Evolutionary conservation across 495 filamentous ascomycete species (phyloP).

Genomic region (Pyronema omphalodes): DNA sequence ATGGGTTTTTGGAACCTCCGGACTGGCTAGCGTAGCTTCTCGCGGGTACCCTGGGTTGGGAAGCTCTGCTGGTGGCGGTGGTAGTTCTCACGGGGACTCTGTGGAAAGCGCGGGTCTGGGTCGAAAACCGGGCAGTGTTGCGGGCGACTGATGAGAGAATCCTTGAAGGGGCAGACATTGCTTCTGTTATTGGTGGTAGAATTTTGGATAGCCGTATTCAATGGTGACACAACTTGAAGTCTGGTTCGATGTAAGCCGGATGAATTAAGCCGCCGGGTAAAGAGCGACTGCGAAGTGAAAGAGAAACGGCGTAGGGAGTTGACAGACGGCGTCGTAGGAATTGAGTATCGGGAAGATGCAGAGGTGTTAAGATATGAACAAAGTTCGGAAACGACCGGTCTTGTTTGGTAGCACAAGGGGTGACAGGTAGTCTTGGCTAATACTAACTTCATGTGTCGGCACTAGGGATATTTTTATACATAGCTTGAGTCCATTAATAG

Average conservation of each 20-base stretch:
- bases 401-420: too few species aligned
- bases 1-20: conserved; percentile 18
- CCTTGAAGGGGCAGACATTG: not conserved
- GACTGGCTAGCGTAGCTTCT: conserved; percentile 8
- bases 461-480: too few species aligned
- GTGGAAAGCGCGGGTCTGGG: not conserved
- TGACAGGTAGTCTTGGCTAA: too few species aligned
- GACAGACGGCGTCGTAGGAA: too few species aligned
- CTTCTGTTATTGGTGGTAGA: not conserved
- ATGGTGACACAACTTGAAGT: not conserved
- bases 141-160: not conserved
- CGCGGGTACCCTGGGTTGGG: not conserved
- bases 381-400: too few species aligned
- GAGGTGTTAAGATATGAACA: too few species aligned
- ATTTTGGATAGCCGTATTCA: not conserved
- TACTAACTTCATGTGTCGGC: too few species aligned
- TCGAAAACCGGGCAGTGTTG: not conserved
- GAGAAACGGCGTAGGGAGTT: too few species aligned
- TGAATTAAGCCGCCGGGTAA: too few species aligned
- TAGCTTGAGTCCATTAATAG: too few species aligned
- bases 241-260: not conserved
- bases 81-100: not conserved
- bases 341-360: too few species aligned
- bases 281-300: too few species aligned
- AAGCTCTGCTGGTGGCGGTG: not conserved